Evolutionary conservation across 1,139 yeast genomes (phyloP).

Genomic region (Sugiyamaella novakii): DNA sequence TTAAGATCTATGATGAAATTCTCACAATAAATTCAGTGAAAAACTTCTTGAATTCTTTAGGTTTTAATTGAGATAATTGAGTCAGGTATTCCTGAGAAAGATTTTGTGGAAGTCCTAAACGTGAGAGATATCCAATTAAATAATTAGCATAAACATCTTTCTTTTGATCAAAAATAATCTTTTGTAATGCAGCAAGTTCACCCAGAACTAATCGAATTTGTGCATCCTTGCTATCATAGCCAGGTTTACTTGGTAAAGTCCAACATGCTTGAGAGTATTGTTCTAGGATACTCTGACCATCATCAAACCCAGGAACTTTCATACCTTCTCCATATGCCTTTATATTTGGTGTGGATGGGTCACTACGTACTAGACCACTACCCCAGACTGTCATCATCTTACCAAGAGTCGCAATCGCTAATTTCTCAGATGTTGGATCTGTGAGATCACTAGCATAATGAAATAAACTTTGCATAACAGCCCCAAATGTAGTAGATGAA

Average conservation of each 20-base stretch:
- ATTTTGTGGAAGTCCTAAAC: constrained; percentile 38
- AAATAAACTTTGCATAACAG: constrained; percentile 64
- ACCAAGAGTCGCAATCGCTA: constrained; percentile 68
- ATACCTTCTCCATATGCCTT: constrained; percentile 58
- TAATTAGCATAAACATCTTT: constrained; percentile 37
- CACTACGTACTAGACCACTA: constrained; percentile 63
- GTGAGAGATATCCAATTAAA: constrained; percentile 36
- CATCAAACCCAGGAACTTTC: constrained; percentile 65
- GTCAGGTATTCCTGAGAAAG: constrained; percentile 35
- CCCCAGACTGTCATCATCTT: constrained; percentile 71
- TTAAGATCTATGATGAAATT: constrained; percentile 17
- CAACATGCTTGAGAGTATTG: constrained; percentile 70
- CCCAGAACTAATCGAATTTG: constrained; percentile 72
- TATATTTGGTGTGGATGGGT: constrained; percentile 31
- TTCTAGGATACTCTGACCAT: constrained; percentile 61
- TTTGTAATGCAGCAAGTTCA: constrained; percentile 73
- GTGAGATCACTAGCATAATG: constrained; percentile 63
- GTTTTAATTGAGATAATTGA: constrained; percentile 30
- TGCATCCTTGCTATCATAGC: constrained; percentile 73
- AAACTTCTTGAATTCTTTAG: constrained; percentile 39
- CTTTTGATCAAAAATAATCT: constrained; percentile 52
- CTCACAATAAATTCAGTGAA: constrained; percentile 25
- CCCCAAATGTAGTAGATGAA: constrained; percentile 55
- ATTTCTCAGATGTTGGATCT: constrained; percentile 59
- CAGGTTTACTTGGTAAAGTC: constrained; percentile 76